Evolutionary conservation across 1,139 yeast genomes (phyloP).

Genomic region (Protomyces arabidopsidicola): DNA sequence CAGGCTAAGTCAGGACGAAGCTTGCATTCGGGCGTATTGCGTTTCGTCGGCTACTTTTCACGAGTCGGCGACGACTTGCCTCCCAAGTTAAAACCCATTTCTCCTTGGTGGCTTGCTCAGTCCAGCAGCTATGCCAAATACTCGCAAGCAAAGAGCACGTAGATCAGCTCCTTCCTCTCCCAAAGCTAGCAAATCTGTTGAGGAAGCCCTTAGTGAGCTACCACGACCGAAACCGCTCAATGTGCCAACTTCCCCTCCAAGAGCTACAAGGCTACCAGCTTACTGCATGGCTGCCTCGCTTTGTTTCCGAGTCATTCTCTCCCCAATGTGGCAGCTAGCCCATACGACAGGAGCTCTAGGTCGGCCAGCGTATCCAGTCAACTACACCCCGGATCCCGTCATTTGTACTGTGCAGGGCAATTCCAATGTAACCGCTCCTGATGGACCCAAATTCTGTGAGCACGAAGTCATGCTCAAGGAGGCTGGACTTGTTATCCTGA

Average conservation of each 20-base stretch:
- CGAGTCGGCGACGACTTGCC: no score
- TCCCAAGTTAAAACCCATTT: no score
- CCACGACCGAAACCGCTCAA: neutral
- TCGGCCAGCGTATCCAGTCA: conserved; percentile 12
- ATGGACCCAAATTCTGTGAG: conserved; percentile 19
- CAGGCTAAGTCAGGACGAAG: no score
- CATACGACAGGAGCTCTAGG: conserved; percentile 6
- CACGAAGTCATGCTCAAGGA: conserved; percentile 15
- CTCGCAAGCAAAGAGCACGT: neutral
- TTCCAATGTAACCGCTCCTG: neutral
- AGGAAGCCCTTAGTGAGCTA: neutral
- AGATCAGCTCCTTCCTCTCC: neutral
- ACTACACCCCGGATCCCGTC: conserved; percentile 4
- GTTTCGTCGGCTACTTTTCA: no score
- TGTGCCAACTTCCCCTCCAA: neutral
- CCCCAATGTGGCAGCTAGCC: neutral
- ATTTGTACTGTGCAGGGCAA: conserved; percentile 11
- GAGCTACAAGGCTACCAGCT: conserved; percentile 1
- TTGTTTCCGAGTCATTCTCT: neutral
- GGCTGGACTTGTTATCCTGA: conserved; percentile 6
- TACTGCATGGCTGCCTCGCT: conserved; percentile 11
- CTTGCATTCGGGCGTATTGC: no score
- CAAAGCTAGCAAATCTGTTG: neutral
- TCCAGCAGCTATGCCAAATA: neutral
- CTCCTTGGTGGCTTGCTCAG: no score